Percentiles rank a stretch among this genome's conserved stretches.
Conservation (phyloP, 345 rosid species). For the Anacardium occidentale region DNA sequence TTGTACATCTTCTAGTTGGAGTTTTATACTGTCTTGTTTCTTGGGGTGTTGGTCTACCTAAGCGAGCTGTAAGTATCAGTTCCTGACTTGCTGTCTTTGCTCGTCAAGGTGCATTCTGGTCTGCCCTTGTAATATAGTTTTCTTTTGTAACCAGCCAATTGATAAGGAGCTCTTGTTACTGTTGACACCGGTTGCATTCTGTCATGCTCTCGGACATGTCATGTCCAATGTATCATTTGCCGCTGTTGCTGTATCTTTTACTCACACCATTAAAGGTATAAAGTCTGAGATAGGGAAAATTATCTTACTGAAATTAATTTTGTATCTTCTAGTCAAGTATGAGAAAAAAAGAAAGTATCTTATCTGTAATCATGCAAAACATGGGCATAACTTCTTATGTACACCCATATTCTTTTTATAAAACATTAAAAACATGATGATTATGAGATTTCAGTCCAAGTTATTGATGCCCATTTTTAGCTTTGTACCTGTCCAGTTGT, state of each 20-base stretch:
- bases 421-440: not conserved
- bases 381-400: not conserved
- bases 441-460: not conserved
- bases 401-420: not conserved
- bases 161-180: constrained; percentile 36
- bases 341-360: too few species aligned
- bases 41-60: constrained; percentile 46
- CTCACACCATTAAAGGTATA: constrained; percentile 55
- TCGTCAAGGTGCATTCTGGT: not conserved
- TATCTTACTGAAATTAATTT: not conserved
- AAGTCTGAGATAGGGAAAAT: not conserved
- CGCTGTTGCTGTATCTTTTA: constrained; percentile 56
- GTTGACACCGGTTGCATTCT: constrained; percentile 48
- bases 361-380: not conserved
- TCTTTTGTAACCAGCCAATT: constrained; percentile 35
- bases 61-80: constrained; percentile 44
- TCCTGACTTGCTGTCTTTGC: constrained; percentile 12
- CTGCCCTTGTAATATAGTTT: constrained; percentile 14
- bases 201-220: constrained; percentile 58
- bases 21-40: constrained; percentile 40
- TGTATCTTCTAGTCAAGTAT: not conserved
- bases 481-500: not conserved
- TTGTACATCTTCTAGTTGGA: constrained; percentile 52
- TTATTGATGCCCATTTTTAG: not conserved
- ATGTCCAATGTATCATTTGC: constrained; percentile 59